phyloP scores from a whole-genome alignment of 139 green algal species.

The Picochlorum costavermella region DNA sequence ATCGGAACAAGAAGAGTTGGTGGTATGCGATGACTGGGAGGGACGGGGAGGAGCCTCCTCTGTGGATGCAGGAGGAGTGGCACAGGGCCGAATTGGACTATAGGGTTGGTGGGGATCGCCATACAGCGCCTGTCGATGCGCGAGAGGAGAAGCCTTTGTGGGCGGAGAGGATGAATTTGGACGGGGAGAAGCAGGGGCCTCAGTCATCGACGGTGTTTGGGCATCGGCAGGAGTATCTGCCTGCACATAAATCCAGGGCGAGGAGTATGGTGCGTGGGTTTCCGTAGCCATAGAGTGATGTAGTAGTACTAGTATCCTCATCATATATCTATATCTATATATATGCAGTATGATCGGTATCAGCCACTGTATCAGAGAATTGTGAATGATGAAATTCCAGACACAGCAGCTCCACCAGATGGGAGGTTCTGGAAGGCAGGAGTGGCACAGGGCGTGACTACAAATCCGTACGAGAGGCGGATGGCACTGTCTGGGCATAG shows the following conservation, averaged over 20 bases:
- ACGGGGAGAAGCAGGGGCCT: slow-evolving; percentile 8
- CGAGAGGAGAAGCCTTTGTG: slow-evolving; percentile 17
- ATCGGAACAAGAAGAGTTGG: slow-evolving; percentile 22
- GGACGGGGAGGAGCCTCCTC: slow-evolving; percentile 12
- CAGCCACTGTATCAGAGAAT: slow-evolving; percentile 24
- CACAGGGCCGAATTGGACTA: slow-evolving; percentile 31
- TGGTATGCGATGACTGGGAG: slow-evolving; percentile 19
- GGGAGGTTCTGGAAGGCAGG: slow-evolving; percentile 33
- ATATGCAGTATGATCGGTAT: slow-evolving; percentile 25
- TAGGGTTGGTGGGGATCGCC: slow-evolving; percentile 10
- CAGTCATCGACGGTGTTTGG: slow-evolving; percentile 30
- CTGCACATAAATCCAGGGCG: slow-evolving; percentile 21
- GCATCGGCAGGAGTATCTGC: slow-evolving; percentile 26
- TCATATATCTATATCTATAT: neutral
- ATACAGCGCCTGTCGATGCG: slow-evolving; percentile 6
- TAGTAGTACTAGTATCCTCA: neutral
- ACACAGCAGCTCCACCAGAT: slow-evolving; percentile 24
- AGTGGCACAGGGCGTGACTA: slow-evolving; percentile 25
- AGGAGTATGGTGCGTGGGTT: slow-evolving; percentile 22
- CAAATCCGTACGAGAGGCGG: slow-evolving; percentile 26
- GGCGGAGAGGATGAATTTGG: slow-evolving; percentile 29
- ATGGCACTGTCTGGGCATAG: slow-evolving; percentile 17
- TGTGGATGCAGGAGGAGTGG: slow-evolving; percentile 27
- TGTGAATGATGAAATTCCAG: slow-evolving; percentile 30
- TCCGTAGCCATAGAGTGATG: neutral